Percentiles rank a stretch among this genome's conserved stretches.
Conservation (phyloP, 106 monocot genomes). For the Acorus gramineus region DNA sequence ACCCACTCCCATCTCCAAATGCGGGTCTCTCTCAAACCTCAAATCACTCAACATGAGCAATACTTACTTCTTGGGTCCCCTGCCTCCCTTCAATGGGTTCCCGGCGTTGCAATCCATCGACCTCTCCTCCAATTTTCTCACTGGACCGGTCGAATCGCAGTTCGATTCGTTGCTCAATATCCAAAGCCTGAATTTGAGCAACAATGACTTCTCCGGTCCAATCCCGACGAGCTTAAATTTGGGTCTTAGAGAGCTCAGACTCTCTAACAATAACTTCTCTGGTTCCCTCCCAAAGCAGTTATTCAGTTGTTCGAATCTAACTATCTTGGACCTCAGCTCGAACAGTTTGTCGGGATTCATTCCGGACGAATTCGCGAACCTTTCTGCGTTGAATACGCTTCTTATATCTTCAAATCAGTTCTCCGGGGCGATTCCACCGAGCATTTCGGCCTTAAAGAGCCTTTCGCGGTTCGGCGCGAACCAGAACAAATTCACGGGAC, state of each 20-base stretch:
- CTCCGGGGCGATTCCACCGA: slow-evolving; percentile 14
- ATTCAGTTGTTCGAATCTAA: slow-evolving; percentile 17
- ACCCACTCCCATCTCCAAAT: slow-evolving; percentile 11
- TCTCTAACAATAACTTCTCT: slow-evolving; percentile 19
- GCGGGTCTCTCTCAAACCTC: slow-evolving; percentile 11
- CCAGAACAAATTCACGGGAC: slow-evolving; percentile 26
- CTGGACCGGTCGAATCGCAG: slow-evolving; percentile 4
- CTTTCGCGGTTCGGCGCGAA: slow-evolving; percentile 35
- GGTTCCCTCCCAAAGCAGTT: slow-evolving; percentile 22
- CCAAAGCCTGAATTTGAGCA: slow-evolving; percentile 29
- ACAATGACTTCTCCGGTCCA: slow-evolving; percentile 9
- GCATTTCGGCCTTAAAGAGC: slow-evolving; percentile 9
- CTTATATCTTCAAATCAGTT: slow-evolving; percentile 33
- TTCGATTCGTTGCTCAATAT: slow-evolving; percentile 6
- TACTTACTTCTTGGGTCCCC: slow-evolving; percentile 5
- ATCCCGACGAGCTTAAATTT: background rate
- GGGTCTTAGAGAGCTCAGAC: slow-evolving; percentile 18
- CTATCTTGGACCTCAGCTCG: slow-evolving; percentile 28
- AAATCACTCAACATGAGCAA: slow-evolving; percentile 33
- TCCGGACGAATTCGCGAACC: slow-evolving; percentile 9
- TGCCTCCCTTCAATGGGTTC: slow-evolving; percentile 19
- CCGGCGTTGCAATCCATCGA: slow-evolving; percentile 23
- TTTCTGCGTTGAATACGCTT: slow-evolving; percentile 21
- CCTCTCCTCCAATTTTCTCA: slow-evolving; percentile 21
- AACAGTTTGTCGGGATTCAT: slow-evolving; percentile 23